These are phyloP conservation scores for Aphanomyces euteiches DNA, from an alignment of 352 stramenopile species.

Conservation along the genomic window DNA sequence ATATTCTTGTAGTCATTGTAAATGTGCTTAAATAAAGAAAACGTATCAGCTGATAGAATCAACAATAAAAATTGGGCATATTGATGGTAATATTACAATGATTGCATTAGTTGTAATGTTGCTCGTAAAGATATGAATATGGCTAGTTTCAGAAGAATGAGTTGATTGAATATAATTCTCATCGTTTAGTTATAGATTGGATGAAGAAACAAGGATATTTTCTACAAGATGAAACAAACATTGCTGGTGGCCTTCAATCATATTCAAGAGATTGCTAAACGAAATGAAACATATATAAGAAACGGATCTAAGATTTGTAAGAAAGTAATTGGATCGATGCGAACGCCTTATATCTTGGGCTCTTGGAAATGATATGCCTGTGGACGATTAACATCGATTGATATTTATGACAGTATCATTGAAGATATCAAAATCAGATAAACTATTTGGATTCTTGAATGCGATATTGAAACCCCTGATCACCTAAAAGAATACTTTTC, in stretches of 20 bases:
- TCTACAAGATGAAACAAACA: slow-evolving; percentile 32
- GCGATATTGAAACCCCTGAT: slow-evolving; percentile 39
- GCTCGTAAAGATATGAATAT: no score
- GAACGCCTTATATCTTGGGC: slow-evolving; percentile 40
- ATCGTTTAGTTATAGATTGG: slow-evolving; percentile 33
- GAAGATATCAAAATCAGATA: no score
- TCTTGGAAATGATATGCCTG: slow-evolving; percentile 39
- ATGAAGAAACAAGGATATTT: slow-evolving; percentile 34
- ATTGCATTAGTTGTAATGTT: background rate
- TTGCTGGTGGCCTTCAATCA: slow-evolving; percentile 17
- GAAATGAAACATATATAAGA: slow-evolving; percentile 33
- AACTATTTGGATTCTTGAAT: slow-evolving; percentile 31
- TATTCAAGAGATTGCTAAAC: slow-evolving; percentile 38
- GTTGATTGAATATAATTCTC: slow-evolving; percentile 31
- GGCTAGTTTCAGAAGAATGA: slow-evolving; percentile 28
- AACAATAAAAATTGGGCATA: no score
- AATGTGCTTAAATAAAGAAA: background rate
- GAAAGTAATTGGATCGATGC: slow-evolving; percentile 36
- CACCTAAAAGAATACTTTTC: slow-evolving; percentile 39
- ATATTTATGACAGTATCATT: no score
- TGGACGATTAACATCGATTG: no score
- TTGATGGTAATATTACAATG: slow-evolving; percentile 30
- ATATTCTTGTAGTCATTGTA: slow-evolving; percentile 35
- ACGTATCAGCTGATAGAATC: no score
- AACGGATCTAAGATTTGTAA: slow-evolving; percentile 30